phyloP scores from a whole-genome alignment of 73 alveolate genomes.

The Symbiodinium pilosum region DNA sequence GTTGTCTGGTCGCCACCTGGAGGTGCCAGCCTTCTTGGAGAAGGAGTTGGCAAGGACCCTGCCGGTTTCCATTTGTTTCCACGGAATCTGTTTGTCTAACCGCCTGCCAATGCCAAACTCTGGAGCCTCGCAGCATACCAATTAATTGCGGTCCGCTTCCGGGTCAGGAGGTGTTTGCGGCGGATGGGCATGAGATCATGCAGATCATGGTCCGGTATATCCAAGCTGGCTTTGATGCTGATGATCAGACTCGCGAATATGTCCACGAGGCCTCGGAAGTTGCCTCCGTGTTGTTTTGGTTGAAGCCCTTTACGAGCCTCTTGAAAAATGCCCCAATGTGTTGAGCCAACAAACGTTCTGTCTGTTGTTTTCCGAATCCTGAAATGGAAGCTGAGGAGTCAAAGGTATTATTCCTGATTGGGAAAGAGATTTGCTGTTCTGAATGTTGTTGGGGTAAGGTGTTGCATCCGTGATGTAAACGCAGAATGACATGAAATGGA shows the following conservation, averaged over 20 bases:
- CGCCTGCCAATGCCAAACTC: background rate
- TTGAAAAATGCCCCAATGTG: too few species aligned
- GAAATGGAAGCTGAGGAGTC: too few species aligned
- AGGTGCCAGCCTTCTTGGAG: slow-evolving; percentile 90
- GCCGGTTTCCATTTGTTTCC: too few species aligned
- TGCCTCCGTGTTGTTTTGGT: too few species aligned
- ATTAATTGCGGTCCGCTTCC: background rate
- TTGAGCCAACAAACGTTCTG: too few species aligned
- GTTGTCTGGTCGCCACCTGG: background rate
- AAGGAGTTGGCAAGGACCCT: slow-evolving; percentile 81
- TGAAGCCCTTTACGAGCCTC: too few species aligned
- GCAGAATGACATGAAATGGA: background rate
- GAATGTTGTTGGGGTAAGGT: too few species aligned
- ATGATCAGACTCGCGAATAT: slow-evolving; percentile 66
- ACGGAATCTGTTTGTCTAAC: too few species aligned
- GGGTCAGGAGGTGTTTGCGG: slow-evolving; percentile 34
- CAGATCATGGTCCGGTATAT: background rate
- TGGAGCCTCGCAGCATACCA: background rate
- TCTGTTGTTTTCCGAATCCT: too few species aligned
- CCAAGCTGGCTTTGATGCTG: slow-evolving; percentile 75
- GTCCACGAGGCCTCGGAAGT: slow-evolving; percentile 84
- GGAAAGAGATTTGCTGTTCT: background rate
- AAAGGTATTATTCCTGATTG: too few species aligned
- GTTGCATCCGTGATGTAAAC: background rate
- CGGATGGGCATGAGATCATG: slow-evolving; percentile 79